Evolutionary conservation across 345 rosid species (phyloP), one percentile per base, ranked within the genome.

Genomic region (Syzygium jambos): DNA sequence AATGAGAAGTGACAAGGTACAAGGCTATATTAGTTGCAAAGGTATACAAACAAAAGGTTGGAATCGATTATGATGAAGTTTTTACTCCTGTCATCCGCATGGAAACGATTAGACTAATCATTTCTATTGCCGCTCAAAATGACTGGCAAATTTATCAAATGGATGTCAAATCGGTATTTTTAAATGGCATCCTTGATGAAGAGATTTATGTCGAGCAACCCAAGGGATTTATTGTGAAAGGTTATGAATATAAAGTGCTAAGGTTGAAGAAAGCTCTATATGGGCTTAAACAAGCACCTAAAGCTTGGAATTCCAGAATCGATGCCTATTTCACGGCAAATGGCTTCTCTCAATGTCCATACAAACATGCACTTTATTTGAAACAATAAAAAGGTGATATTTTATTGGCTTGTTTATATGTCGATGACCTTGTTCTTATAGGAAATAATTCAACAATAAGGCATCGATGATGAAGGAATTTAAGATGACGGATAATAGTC

Each of bases 101-200:
- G 51, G 25, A 88, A 61, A 88, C 19, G 34, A 83, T 86, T 12
- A 80, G 63, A 61, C 3, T 83, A 14, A 29, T 88, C 23, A 78
- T 88, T 78, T 23, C 63, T 23, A 29, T 61, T 22, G 84, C 52
- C 27, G 25, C 53, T 2, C 55, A 82, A 82, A 80, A 83, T 55
- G 14, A 30, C 5, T 86, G n/a, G 88, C 51, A 38, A 27, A 82
- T 88, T 34, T 56, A 57, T 49, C 61, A 86, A 51, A 49, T 82
- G 86, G 86, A 88, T 84, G 68, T 88, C 25, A 78, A 88, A 38
- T 61, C 56, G 51, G 15, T 84, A 27, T 86, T 88, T 84, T 5
- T 88, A 29, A 86, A 82, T 83, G 65, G 46, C 29, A 27, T 17
- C 8, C 54, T 86, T 13, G 7, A 25, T 17, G 83, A 89, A 34